Conservation (phyloP, 345 rosid genomes). For the Camelina neglecta region DNA sequence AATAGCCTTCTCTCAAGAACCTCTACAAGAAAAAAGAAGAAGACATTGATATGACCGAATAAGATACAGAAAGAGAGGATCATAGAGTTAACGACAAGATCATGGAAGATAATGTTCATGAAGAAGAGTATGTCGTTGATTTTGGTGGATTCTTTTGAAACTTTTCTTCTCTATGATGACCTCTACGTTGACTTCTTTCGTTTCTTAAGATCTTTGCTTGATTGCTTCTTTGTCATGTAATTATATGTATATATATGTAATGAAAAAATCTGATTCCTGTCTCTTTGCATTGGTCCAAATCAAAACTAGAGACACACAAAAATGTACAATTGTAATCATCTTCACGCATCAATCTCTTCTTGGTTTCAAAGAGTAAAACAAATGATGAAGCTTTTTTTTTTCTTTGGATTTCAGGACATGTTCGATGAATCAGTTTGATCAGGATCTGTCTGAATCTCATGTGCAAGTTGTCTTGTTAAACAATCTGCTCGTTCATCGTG, state of each 20-base stretch:
- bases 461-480: slow-evolving; percentile 58
- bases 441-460: slow-evolving; percentile 61
- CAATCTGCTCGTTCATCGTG: slow-evolving; percentile 68
- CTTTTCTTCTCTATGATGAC: slow-evolving; percentile 1
- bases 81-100: slow-evolving; percentile 28
- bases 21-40: slow-evolving; percentile 33
- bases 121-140: slow-evolving; percentile 36
- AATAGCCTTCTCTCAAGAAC: slow-evolving; percentile 30
- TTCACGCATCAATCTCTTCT: slow-evolving; percentile 24
- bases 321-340: slow-evolving; percentile 14
- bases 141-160: slow-evolving; percentile 43
- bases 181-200: slow-evolving; percentile 28
- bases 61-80: slow-evolving; percentile 14
- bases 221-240: slow-evolving; percentile 26
- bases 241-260: not conserved
- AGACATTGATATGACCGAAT: slow-evolving; percentile 35
- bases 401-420: slow-evolving; percentile 8
- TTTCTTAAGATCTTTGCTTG: slow-evolving; percentile 17
- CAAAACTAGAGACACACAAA: slow-evolving; percentile 39
- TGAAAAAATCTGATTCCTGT: not conserved
- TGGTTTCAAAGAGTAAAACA: slow-evolving; percentile 7
- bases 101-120: slow-evolving; percentile 30
- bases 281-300: slow-evolving; percentile 17
- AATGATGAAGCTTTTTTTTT: not conserved
- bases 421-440: slow-evolving; percentile 35